Base-by-base conservation (phyloP, 108 stramenopile species). In the Asterionellopsis glacialis region DNA sequence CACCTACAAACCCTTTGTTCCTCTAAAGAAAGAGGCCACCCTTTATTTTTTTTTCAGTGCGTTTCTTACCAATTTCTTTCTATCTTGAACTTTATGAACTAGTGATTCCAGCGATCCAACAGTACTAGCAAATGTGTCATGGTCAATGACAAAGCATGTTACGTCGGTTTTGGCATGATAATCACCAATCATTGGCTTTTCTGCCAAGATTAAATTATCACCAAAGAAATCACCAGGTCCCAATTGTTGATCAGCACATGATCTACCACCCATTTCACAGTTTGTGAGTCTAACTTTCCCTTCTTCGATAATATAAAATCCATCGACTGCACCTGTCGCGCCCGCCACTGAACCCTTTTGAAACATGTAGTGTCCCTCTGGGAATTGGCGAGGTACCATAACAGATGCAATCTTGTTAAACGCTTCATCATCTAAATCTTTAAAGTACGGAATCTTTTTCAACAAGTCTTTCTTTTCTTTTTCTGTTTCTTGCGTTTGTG, bases 291-390 rank as follows among this genome's bases (percentile, higher is more conserved):
- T 67, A 0, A 81, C 71, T 19, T 48, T 64, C 24, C 95, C 95
- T 43, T 76, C 52, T 50, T 89, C 79, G 44, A 93, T 73, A 33
- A 93, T 79, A 67, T 68, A 83, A 61, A 96, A 93, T 79, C 67
- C 42, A 61, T 82, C 41, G 5, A 33, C 33, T 5, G 33, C 33
- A 33, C 33, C 33, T 5, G 81, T 41, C 0, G 84, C 72, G n/a
- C 45, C 57, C 51, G 63, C 75, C 15, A 18, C 53, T 55, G 66
- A 45, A 39, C 87, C 75, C 59, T 72, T 75, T 16, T 51, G 47
- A 9, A 83, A 60, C 44, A 92, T 64, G n/a, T 72, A 61, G 24
- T 87, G 83, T 3, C 87, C 86, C 47, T 63, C 55, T 16, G 66
- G 25, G 61, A 78, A 82, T 38, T 25, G 41, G 33, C 69, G 62